Evolutionary conservation across 129 eudicot genomes (phyloP), one percentile per base, ranked within the genome.

Genomic region (Smallanthus sonchifolius): DNA sequence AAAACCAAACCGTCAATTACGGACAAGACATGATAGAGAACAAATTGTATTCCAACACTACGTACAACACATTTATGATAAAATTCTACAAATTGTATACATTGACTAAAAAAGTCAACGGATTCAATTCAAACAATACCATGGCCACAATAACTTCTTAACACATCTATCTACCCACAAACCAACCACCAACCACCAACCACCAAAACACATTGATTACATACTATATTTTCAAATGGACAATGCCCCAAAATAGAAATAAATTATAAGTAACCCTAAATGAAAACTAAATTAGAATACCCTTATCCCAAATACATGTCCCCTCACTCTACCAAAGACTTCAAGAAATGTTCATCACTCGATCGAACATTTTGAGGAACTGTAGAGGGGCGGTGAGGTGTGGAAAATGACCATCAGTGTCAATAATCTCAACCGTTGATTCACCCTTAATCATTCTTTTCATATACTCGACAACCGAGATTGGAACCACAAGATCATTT

Each of bases 391-490:
- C 89, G 2, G 96, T 90, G 52, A 94, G 83, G 7, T 90, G 97
- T 14, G 98, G 98, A 52, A 94, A 94, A 72, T 94, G 98, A n/a
- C 98, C 98, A n/a, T 67, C 67, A 4, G 85, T 83, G 47, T 94
- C 88, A 16, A 94, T 77, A 6, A 83, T 85, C 82, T 85, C 87
- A 35, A 90, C 79, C 19, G 70, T 74, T 6, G 96, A 83, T 78
- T 85, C 71, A 2, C 82, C 91, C 69, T 76, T 85, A 51, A 90
- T 84, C 73, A 68, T 90, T 67, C 66, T 79, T 9, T 76, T 85
- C 92, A 94, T 90, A 81, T 64, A 88, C 35, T 79, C 78, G 0
- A 88, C 86, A 35, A 91, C 93, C 0, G 88, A 86, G 75, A 72
- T 36, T 6, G 98, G 98, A 32, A 88, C 98, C 42, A 76, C 96